phyloP scores from a whole-genome alignment of 225 moss, liverwort and hornwort genomes.

The Climacium dendroides region DNA sequence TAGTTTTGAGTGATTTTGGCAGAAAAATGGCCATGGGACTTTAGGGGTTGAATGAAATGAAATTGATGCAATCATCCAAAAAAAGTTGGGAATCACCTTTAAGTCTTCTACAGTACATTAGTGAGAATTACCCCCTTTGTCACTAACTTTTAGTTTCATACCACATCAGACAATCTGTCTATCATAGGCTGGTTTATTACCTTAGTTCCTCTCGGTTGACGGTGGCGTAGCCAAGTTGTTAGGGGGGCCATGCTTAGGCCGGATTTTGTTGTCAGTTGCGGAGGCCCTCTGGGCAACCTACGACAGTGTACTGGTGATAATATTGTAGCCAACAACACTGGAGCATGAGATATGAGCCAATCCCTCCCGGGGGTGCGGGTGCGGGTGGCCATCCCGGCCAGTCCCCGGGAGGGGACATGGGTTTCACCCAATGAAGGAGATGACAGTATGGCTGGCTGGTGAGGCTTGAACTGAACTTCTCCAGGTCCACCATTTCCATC shows the following conservation, averaged over 20 bases:
- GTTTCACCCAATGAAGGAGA: neutral
- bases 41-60: no score
- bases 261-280: neutral
- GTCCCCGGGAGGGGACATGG: neutral
- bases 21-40: no score
- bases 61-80: no score
- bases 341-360: neutral
- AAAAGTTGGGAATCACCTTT: no score
- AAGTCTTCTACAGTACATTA: no score
- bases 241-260: no score
- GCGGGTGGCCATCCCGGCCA: neutral
- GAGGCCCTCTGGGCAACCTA: neutral
- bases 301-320: neutral
- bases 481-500: neutral
- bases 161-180: no score
- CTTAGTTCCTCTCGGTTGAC: neutral
- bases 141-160: no score
- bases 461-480: neutral
- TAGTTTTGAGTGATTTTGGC: no score
- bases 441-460: neutral
- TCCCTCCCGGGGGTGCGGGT: neutral
- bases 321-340: neutral
- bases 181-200: no score
- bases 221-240: neutral
- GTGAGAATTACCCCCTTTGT: no score